These are phyloP conservation scores for Claviceps sp. DNA, from an alignment of 2,329 filamentous ascomycete genomes.

Conservation along the genomic window DNA sequence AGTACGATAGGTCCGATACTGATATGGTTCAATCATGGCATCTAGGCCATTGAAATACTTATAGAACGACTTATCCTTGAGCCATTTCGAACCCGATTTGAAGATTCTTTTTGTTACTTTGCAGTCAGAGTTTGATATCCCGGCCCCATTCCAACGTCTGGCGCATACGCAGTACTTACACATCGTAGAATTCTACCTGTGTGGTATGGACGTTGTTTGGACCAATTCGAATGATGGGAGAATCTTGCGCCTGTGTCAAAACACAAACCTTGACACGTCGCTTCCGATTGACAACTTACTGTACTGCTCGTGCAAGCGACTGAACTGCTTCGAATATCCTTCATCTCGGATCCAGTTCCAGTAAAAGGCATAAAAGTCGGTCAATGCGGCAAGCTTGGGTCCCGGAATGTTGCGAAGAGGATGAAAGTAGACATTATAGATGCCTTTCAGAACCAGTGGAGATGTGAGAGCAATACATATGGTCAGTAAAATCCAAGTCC, in stretches of 20 bases:
- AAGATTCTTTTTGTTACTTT: background rate
- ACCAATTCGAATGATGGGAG: background rate
- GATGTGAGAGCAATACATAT: background rate
- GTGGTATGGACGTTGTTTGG: background rate
- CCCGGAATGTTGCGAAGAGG: background rate
- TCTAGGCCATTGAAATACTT: background rate
- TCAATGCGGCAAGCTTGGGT: background rate
- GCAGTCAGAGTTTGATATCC: too few species aligned
- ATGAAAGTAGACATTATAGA: background rate
- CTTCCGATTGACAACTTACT: background rate
- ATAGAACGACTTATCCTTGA: background rate
- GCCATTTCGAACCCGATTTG: background rate
- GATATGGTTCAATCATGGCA: constrained; percentile 1
- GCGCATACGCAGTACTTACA: background rate
- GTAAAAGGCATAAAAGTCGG: background rate
- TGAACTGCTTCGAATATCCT: background rate
- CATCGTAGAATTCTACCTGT: background rate
- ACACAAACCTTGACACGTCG: too few species aligned
- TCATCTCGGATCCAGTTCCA: background rate
- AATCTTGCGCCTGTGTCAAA: background rate
- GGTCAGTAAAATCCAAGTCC: background rate
- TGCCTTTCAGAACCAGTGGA: background rate
- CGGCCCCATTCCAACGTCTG: too few species aligned
- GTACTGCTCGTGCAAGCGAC: background rate
- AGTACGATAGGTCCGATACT: background rate